Evolutionary conservation across 2,329 filamentous ascomycete genomes (phyloP).

Genomic region (Diaporthe caulivora): DNA sequence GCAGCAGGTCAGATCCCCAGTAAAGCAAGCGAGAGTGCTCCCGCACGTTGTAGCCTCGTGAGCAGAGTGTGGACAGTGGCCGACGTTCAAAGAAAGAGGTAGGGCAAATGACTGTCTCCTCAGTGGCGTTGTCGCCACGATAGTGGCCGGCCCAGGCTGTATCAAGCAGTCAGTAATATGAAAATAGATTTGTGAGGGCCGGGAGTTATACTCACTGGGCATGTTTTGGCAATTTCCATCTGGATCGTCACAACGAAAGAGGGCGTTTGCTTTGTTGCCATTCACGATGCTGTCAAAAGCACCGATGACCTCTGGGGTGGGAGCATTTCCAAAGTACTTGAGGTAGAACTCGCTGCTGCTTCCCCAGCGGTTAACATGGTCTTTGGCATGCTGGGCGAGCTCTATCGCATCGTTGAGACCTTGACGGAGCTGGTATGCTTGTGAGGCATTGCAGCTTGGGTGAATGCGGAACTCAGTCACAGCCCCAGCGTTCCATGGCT

Average conservation of each 20-base stretch:
- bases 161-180: background rate
- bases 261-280: constrained; percentile 66
- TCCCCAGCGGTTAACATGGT: constrained; percentile 71
- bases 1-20: constrained; percentile 76
- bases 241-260: constrained; percentile 77
- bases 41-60: constrained; percentile 72
- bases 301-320: constrained; percentile 70
- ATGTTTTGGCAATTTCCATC: constrained; percentile 69
- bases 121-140: constrained; percentile 73
- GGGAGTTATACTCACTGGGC: background rate
- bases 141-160: constrained; percentile 76
- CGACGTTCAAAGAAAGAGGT: constrained; percentile 70
- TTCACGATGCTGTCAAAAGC: constrained; percentile 72
- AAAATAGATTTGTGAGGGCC: background rate
- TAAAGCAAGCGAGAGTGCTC: constrained; percentile 68
- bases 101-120: constrained; percentile 78
- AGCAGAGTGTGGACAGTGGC: constrained; percentile 70
- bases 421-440: constrained; percentile 65
- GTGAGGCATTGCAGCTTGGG: constrained; percentile 74
- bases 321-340: constrained; percentile 75
- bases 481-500: constrained; percentile 28
- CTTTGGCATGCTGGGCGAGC: constrained; percentile 71
- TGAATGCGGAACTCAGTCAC: constrained; percentile 64
- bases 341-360: constrained; percentile 69
- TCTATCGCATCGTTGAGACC: constrained; percentile 70